phyloP scores from a whole-genome alignment of 164 flowering plant species.

The Chimonanthus salicifolius region DNA sequence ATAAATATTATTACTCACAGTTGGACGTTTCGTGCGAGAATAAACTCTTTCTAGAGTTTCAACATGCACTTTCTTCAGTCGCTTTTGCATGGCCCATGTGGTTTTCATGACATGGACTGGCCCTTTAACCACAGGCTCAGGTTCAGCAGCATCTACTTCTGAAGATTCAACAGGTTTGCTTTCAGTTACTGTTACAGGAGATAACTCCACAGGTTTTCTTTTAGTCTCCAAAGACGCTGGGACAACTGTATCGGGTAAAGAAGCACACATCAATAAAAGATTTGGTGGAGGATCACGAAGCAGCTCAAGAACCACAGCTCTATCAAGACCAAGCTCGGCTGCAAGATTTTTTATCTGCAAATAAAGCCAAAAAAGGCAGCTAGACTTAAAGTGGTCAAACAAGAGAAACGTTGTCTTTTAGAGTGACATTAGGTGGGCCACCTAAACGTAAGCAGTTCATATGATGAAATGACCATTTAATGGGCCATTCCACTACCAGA shows the following conservation, averaged over 20 bases:
- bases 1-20: constrained; percentile 58
- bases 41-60: constrained; percentile 85
- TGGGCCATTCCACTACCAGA: background rate
- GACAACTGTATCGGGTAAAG: constrained; percentile 72
- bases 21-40: constrained; percentile 74
- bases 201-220: constrained; percentile 13
- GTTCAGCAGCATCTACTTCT: constrained; percentile 23
- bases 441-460: background rate
- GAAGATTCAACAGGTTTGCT: background rate
- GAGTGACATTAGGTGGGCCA: background rate
- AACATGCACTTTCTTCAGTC: constrained; percentile 81
- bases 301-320: constrained; percentile 74
- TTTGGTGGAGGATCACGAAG: constrained; percentile 90
- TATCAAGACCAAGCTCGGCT: constrained; percentile 84
- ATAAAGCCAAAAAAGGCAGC: background rate
- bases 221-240: background rate
- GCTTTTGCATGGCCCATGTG: constrained; percentile 69
- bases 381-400: background rate
- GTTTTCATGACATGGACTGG: constrained; percentile 75
- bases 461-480: background rate
- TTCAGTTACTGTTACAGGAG: constrained; percentile 14
- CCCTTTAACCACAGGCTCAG: constrained; percentile 26
- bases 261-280: constrained; percentile 73
- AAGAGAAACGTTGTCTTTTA: background rate
- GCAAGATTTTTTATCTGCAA: constrained; percentile 79